phyloP scores from a whole-genome alignment of 768 basidiomycete genomes.

The Amylocystis lapponica region DNA sequence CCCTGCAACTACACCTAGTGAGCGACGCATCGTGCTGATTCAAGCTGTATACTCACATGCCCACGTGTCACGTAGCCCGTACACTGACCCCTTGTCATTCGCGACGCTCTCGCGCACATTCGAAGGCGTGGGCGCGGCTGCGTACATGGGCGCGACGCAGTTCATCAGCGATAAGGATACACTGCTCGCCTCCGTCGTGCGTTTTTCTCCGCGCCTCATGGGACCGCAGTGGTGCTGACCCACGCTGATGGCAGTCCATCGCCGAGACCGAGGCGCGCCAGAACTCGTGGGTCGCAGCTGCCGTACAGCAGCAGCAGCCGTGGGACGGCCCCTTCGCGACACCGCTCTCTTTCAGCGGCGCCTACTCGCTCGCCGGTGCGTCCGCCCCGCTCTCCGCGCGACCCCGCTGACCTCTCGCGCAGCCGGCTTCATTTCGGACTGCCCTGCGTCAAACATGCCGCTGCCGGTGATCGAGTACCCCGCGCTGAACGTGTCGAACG shows the following conservation, averaged over 20 bases:
- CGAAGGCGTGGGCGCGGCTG: constrained; percentile 49
- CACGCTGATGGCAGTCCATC: constrained; percentile 30
- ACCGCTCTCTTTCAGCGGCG: constrained; percentile 28
- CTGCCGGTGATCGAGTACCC: constrained; percentile 48
- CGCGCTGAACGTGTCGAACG: constrained; percentile 26
- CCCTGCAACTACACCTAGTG: constrained; percentile 12
- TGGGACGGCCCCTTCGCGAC: constrained; percentile 45
- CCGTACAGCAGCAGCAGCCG: constrained; percentile 33
- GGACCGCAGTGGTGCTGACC: neutral
- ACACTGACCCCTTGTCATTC: constrained; percentile 40
- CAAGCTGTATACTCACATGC: neutral
- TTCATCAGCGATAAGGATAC: constrained; percentile 37
- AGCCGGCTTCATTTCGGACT: constrained; percentile 41
- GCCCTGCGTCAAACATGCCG: constrained; percentile 42
- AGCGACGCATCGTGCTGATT: neutral
- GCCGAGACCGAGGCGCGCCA: constrained; percentile 51
- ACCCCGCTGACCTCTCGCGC: neutral
- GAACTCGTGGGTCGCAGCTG: constrained; percentile 41
- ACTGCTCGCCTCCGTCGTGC: constrained; percentile 44
- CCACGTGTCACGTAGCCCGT: constrained; percentile 34
- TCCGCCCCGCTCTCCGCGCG: neutral
- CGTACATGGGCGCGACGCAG: constrained; percentile 52
- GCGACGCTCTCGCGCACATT: constrained; percentile 38
- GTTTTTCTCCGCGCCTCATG: neutral
- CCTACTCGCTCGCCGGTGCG: constrained; percentile 37